Percentiles rank a stretch among this genome's conserved stretches.
Evolutionary conservation across 169 alveolate species (phyloP).

Genomic region (Cryptosporidium parvum): DNA sequence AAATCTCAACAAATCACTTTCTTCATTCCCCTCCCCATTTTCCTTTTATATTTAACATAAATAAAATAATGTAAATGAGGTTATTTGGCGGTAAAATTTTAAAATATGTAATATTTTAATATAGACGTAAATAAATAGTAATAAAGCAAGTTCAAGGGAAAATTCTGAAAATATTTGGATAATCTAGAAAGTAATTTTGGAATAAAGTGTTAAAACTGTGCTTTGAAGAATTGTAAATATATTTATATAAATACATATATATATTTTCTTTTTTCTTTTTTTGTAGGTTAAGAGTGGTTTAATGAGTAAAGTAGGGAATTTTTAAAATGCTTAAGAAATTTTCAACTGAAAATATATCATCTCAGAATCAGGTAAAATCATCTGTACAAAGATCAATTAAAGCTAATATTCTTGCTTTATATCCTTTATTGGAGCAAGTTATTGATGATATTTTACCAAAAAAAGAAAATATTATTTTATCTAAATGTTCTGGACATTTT

Average conservation of each 20-base stretch:
- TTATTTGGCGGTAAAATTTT: not conserved
- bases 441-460: conserved; percentile 92
- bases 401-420: conserved; percentile 83
- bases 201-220: no score
- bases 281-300: not conserved
- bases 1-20: not conserved
- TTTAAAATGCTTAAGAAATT: conserved; percentile 74
- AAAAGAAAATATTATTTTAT: conserved; percentile 84
- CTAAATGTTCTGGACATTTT: conserved; percentile 88
- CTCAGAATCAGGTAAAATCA: conserved; percentile 88
- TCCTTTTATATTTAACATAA: no score
- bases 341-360: conserved; percentile 84
- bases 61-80: no score
- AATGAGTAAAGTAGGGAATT: not conserved
- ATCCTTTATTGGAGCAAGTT: conserved; percentile 87
- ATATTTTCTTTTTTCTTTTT: no score
- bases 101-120: no score
- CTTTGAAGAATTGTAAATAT: no score
- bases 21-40: no score
- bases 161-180: not conserved
- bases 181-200: no score
- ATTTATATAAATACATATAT: no score
- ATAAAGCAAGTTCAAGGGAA: not conserved
- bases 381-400: conserved; percentile 89
- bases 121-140: not conserved